Conservation (phyloP, 2,329 filamentous ascomycete genomes). For the Phyllosticta citribraziliensis region DNA sequence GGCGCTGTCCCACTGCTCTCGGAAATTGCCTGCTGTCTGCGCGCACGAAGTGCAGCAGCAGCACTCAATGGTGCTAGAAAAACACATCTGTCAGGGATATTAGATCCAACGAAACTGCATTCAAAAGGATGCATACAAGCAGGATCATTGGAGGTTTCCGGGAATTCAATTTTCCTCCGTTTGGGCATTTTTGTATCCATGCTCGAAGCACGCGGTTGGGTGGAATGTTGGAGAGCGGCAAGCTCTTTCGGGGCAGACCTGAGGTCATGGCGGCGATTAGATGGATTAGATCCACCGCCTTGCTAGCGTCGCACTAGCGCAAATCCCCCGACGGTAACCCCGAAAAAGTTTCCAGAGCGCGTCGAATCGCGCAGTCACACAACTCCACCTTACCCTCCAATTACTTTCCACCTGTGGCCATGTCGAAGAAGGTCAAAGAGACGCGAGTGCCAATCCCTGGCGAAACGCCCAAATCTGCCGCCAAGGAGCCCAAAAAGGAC, state of each 20-base stretch:
- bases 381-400: conserved; percentile 13
- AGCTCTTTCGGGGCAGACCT: background rate
- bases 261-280: conserved; percentile 5
- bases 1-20: background rate
- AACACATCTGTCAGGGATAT: conserved; percentile 4
- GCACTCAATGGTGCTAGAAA: conserved; percentile 6
- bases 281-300: conserved; percentile 6
- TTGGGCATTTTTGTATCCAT: background rate
- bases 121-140: background rate
- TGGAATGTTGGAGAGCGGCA: background rate
- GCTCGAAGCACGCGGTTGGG: background rate
- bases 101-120: background rate
- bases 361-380: background rate
- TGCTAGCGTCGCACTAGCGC: background rate
- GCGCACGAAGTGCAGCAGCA: conserved; percentile 5
- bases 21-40: background rate
- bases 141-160: background rate
- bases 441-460: conserved; percentile 26
- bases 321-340: background rate
- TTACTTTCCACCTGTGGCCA: conserved; percentile 14
- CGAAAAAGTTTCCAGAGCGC: conserved; percentile 7
- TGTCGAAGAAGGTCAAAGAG: conserved; percentile 24
- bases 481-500: conserved; percentile 6
- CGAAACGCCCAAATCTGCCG: conserved; percentile 15
- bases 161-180: conserved; percentile 2